Percentiles rank a stretch among this genome's conserved stretches.
phyloP scores from a whole-genome alignment of 257 asterid species.

The Vinca minor region DNA sequence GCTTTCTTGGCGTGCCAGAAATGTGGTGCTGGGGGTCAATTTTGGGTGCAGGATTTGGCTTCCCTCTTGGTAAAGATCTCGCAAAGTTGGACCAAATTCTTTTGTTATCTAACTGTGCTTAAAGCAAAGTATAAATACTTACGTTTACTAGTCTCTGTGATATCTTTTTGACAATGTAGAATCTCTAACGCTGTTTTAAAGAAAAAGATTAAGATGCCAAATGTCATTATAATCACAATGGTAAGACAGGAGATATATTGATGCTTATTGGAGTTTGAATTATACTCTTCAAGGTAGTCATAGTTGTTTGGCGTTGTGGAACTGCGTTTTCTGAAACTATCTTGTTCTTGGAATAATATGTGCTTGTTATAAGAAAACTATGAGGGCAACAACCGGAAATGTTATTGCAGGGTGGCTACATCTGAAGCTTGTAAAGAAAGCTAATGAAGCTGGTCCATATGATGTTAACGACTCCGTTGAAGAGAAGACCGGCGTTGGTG shows the following conservation, averaged over 20 bases:
- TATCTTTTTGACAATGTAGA: background rate
- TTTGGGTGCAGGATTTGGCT: slow-evolving; percentile 85
- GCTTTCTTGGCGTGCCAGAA: slow-evolving; percentile 74
- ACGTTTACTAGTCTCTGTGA: background rate
- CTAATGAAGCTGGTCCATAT: slow-evolving; percentile 48
- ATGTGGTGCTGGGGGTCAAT: slow-evolving; percentile 79
- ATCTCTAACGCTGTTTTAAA: background rate
- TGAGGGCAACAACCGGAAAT: background rate
- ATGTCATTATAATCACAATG: background rate
- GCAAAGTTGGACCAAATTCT: slow-evolving; percentile 1
- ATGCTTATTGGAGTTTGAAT: background rate
- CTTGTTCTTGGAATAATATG: background rate
- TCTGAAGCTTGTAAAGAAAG: slow-evolving; percentile 77
- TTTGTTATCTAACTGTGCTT: background rate
- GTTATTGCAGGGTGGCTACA: slow-evolving; percentile 78
- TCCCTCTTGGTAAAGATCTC: slow-evolving; percentile 65
- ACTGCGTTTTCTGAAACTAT: background rate
- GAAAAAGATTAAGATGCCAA: background rate
- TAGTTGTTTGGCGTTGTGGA: background rate
- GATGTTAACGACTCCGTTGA: slow-evolving; percentile 24
- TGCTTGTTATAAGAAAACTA: background rate
- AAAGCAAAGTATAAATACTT: background rate
- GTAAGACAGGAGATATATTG: background rate
- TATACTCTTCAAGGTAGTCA: background rate
- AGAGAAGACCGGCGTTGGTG: slow-evolving; percentile 47